These are phyloP conservation scores for Penicillium macrosclerotiorum DNA, from an alignment of 495 filamentous ascomycete genomes.

Conservation along the genomic window DNA sequence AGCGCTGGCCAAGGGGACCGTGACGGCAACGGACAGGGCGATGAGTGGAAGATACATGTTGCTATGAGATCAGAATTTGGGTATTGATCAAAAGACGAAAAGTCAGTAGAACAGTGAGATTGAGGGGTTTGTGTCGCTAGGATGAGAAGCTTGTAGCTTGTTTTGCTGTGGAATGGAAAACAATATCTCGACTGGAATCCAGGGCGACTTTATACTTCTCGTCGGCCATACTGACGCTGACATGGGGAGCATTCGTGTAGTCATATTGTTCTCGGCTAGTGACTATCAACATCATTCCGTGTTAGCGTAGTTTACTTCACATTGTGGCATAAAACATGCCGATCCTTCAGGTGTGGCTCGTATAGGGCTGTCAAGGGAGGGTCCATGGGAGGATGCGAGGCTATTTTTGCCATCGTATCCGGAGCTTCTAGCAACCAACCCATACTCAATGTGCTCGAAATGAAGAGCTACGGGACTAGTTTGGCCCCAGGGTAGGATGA, in stretches of 20 bases:
- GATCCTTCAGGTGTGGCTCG: neutral
- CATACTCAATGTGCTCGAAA: neutral
- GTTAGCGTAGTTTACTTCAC: neutral
- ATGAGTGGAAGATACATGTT: slow-evolving; percentile 10
- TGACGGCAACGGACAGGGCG: slow-evolving; percentile 6
- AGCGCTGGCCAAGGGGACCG: slow-evolving; percentile 9
- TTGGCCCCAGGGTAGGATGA: slow-evolving; percentile 1
- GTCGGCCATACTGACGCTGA: neutral
- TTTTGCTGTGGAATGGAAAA: neutral
- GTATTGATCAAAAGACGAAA: neutral
- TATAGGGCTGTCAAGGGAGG: neutral
- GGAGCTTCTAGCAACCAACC: neutral
- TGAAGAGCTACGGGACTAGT: neutral
- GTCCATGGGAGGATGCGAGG: neutral
- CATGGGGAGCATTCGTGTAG: no score
- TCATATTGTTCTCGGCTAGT: no score
- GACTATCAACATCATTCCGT: slow-evolving; percentile 3
- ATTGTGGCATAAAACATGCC: neutral
- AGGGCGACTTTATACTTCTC: neutral
- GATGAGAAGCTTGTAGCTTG: neutral
- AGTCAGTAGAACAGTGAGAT: neutral
- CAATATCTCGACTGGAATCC: neutral
- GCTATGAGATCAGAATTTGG: neutral
- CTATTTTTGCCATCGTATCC: slow-evolving; percentile 7
- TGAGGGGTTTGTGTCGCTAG: no score